Base-by-base conservation (phyloP, 129 eudicot species). In the Artemisia argyi region DNA sequence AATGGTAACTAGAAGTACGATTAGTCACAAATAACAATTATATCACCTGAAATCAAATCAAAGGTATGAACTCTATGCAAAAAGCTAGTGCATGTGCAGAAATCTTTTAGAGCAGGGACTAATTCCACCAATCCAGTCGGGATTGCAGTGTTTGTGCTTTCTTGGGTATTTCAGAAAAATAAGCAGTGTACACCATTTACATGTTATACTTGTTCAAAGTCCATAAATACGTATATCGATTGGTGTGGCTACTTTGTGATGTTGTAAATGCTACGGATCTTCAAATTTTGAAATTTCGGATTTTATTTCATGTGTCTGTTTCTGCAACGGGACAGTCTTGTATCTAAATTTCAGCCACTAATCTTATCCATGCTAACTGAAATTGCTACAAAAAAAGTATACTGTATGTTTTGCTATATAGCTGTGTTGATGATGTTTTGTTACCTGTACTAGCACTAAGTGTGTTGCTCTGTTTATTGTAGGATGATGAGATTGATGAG, bases 401-500 rank as follows among this genome's bases (percentile, higher is more conserved):
- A 30, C 39, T 5, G 13, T 12, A 12, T 51, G 17, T 51, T 12
- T 51, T 5, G 14, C 56, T 8, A 51, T 8, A 51, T 3, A 51
- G 16, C 18, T 0, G 56, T 9, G 42, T 51, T 51, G 56, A 51
- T 2, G 5, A 51, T 54, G n/a, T 58, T 47, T 54, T 30, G 39
- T 73, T 55, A 50, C 16, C 57, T 17, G 11, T 58, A 48, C 7
- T 32, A 58, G 17, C 67, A 76, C 62, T 67, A 14, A 76, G 60
- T 51, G 9, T 62, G 22, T 51, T 52, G 13, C 42, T 53, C 42
- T 70, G 60, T 62, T 59, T 69, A 58, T 69, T 4, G 28, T 66
- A 78, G 82, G 82, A 78, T 18, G 82, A 78, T 14, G 82, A 78
- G 30, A 55, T 35, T 30, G 82, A 78, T 47, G 82, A 78, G 47